phyloP scores from a whole-genome alignment of 176 grass and related monocot genomes.

The Elaeis guineensis region DNA sequence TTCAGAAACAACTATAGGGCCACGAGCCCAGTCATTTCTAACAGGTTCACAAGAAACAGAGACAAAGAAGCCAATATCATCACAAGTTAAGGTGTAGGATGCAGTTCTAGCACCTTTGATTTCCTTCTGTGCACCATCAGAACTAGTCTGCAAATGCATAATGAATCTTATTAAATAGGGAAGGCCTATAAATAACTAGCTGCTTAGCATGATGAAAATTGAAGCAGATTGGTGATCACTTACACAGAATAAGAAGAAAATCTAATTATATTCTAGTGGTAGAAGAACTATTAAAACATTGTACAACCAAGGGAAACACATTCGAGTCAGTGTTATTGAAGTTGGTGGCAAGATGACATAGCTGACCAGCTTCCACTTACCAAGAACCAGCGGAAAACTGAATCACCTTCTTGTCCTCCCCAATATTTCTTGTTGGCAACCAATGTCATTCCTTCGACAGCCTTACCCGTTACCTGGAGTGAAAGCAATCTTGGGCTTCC shows the following conservation, averaged over 20 bases:
- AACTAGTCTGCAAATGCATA: slow-evolving; percentile 44
- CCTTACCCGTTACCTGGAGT: slow-evolving; percentile 57
- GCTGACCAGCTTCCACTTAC: slow-evolving; percentile 32
- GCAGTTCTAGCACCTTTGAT: slow-evolving; percentile 48
- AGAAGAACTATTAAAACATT: no score
- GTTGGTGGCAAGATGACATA: no score
- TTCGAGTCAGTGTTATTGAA: no score
- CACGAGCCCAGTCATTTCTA: slow-evolving; percentile 69
- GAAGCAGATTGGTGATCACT: no score
- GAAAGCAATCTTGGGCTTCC: slow-evolving; percentile 66
- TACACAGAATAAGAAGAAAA: no score
- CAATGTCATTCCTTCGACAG: slow-evolving; percentile 60
- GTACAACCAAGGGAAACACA: no score
- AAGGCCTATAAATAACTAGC: no score
- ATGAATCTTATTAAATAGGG: neutral
- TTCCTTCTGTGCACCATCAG: slow-evolving; percentile 59
- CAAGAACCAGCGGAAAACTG: slow-evolving; percentile 71
- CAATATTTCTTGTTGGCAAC: slow-evolving; percentile 77
- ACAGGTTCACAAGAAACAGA: slow-evolving; percentile 73
- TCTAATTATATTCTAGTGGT: no score
- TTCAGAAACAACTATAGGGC: slow-evolving; percentile 66
- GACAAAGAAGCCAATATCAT: slow-evolving; percentile 68
- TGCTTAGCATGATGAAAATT: no score
- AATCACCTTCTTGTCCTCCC: slow-evolving; percentile 94
- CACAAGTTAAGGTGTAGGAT: slow-evolving; percentile 66